These are phyloP conservation scores for Nemania sp. DNA, from an alignment of 2,329 filamentous ascomycete genomes.

Conservation along the genomic window DNA sequence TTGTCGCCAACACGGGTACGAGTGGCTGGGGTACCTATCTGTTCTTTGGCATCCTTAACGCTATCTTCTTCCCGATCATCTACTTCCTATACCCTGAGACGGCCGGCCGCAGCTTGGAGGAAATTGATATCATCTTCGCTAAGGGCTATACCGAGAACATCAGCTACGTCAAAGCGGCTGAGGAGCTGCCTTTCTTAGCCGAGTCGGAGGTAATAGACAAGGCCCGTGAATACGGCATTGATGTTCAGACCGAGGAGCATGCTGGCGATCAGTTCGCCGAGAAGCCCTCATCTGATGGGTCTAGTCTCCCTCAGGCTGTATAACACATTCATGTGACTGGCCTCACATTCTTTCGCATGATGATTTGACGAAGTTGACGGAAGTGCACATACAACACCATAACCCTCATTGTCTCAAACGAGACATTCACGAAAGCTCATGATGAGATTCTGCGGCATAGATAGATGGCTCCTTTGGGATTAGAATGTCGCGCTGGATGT, in stretches of 20 bases:
- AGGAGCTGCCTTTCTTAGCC: conserved; percentile 57
- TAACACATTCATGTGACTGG: neutral
- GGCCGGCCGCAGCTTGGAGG: conserved; percentile 53
- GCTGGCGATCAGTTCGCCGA: conserved; percentile 27
- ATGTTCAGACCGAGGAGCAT: conserved; percentile 30
- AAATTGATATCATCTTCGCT: conserved; percentile 62
- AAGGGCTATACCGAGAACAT: conserved; percentile 63
- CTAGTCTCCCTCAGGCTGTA: conserved; percentile 1
- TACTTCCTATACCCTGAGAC: conserved; percentile 59
- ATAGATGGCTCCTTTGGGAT: neutral
- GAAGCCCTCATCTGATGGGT: conserved; percentile 22
- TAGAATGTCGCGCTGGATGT: neutral
- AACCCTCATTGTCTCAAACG: neutral
- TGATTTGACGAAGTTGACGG: neutral
- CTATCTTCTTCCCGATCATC: conserved; percentile 49
- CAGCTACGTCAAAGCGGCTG: conserved; percentile 61
- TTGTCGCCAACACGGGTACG: conserved; percentile 56
- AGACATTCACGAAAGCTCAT: conserved; percentile 9
- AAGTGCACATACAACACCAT: neutral
- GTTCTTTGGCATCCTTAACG: conserved; percentile 52
- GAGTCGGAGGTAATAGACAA: conserved; percentile 57
- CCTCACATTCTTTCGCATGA: neutral
- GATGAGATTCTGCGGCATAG: conserved; percentile 9
- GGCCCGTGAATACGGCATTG: conserved; percentile 40
- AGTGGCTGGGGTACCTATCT: conserved; percentile 52